Conservation (phyloP, 2,329 filamentous ascomycete genomes). For the Ophiostoma novo-ulmi region DNA sequence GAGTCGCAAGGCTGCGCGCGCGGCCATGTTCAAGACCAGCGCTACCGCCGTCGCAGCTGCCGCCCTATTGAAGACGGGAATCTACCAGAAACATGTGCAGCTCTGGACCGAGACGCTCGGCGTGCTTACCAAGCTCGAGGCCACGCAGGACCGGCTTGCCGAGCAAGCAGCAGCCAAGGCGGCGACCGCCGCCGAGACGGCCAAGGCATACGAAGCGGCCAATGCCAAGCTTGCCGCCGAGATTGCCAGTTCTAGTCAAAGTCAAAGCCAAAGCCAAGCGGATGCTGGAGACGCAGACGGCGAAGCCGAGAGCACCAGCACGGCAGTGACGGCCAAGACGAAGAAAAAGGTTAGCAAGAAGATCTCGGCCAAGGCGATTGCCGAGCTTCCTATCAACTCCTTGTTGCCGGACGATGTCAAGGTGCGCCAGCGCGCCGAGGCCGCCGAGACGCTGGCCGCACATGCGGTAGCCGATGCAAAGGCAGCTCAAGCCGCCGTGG, state of each 20-base stretch:
- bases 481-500: constrained; percentile 18
- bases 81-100: constrained; percentile 24
- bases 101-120: constrained; percentile 32
- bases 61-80: constrained; percentile 9
- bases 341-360: background rate
- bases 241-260: background rate
- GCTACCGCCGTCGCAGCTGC: background rate
- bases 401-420: background rate
- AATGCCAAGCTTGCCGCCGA: background rate
- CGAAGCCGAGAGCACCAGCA: background rate
- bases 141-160: constrained; percentile 23
- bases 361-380: background rate
- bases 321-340: background rate
- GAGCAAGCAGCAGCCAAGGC: constrained; percentile 16
- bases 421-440: background rate
- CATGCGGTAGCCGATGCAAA: constrained; percentile 10
- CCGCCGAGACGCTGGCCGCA: background rate
- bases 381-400: background rate
- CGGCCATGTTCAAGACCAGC: constrained; percentile 11
- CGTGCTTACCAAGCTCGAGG: constrained; percentile 30
- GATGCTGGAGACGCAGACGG: background rate
- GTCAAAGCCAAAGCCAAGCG: background rate
- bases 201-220: constrained; percentile 1
- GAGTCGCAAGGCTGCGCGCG: constrained; percentile 15
- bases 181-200: constrained; percentile 17